phyloP scores from a whole-genome alignment of 495 filamentous ascomycete species.

The Letharia columbiana region DNA sequence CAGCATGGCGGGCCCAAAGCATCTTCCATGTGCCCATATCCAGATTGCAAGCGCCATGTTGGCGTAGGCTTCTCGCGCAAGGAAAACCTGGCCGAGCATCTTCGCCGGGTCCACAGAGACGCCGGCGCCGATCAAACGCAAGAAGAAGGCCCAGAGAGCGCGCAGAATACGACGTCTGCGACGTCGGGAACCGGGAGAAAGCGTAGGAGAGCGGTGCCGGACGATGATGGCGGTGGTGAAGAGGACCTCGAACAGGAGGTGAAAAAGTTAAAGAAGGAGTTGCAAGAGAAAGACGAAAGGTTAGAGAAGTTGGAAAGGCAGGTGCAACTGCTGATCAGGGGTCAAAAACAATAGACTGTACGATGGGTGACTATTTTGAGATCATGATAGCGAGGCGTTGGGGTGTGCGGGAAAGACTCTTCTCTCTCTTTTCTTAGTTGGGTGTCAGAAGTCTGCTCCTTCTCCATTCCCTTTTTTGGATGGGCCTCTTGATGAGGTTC shows the following conservation, averaged over 20 bases:
- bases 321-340: slow-evolving; percentile 6
- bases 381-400: slow-evolving; percentile 12
- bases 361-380: not conserved
- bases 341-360: slow-evolving; percentile 13
- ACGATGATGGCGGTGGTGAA: slow-evolving; percentile 8
- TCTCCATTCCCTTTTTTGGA: not conserved
- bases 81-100: slow-evolving; percentile 86
- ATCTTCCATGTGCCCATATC: slow-evolving; percentile 69
- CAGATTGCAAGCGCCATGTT: slow-evolving; percentile 76
- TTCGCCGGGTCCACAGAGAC: slow-evolving; percentile 31
- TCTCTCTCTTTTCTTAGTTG: not conserved
- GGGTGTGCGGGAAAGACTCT: not conserved
- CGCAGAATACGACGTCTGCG: not conserved
- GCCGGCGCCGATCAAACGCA: slow-evolving; percentile 6
- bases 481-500: not conserved
- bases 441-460: not conserved
- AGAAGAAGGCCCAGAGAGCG: not conserved
- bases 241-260: slow-evolving; percentile 18
- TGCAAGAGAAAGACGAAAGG: slow-evolving; percentile 20
- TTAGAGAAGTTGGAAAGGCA: slow-evolving; percentile 16
- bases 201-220: slow-evolving; percentile 10
- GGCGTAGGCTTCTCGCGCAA: slow-evolving; percentile 76
- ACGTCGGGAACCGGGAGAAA: slow-evolving; percentile 5
- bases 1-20: slow-evolving; percentile 79
- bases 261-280: slow-evolving; percentile 19